phyloP scores from a whole-genome alignment of 257 asterid species.

The Leonotis leonurus region DNA sequence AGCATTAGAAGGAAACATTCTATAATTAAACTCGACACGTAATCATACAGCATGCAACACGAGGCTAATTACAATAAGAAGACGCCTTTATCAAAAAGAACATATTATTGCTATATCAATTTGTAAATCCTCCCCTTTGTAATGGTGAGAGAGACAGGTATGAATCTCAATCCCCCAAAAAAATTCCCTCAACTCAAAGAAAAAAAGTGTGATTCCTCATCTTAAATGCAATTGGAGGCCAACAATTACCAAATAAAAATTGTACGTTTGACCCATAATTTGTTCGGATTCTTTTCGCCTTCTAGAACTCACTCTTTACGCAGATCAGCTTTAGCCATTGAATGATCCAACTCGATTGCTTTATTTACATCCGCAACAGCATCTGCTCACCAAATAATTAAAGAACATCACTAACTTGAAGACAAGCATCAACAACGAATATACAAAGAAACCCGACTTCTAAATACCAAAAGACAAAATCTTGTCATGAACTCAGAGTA shows the following conservation, averaged over 20 bases:
- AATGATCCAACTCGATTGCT: conserved; percentile 65
- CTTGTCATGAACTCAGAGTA: neutral
- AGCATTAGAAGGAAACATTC: neutral
- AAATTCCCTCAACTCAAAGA: too few relatives aligned
- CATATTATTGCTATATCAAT: neutral
- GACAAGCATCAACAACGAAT: neutral
- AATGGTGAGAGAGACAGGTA: too few relatives aligned
- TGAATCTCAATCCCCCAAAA: too few relatives aligned
- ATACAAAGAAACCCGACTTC: neutral
- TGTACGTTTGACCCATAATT: too few relatives aligned
- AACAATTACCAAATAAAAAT: too few relatives aligned
- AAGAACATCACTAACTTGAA: conserved; percentile 1
- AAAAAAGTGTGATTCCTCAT: too few relatives aligned
- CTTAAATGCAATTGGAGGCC: too few relatives aligned
- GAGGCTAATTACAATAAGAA: too few relatives aligned
- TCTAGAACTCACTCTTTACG: conserved; percentile 65
- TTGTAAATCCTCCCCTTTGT: neutral
- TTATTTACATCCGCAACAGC: conserved; percentile 82
- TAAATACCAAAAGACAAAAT: neutral
- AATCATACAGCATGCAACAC: neutral
- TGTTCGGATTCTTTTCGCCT: neutral
- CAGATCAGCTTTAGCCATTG: conserved; percentile 63
- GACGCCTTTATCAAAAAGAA: neutral
- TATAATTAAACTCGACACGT: neutral
- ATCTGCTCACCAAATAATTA: conserved; percentile 32